These are phyloP conservation scores for Fusarium sp. DNA, from an alignment of 2,329 filamentous ascomycete species.

Conservation along the genomic window DNA sequence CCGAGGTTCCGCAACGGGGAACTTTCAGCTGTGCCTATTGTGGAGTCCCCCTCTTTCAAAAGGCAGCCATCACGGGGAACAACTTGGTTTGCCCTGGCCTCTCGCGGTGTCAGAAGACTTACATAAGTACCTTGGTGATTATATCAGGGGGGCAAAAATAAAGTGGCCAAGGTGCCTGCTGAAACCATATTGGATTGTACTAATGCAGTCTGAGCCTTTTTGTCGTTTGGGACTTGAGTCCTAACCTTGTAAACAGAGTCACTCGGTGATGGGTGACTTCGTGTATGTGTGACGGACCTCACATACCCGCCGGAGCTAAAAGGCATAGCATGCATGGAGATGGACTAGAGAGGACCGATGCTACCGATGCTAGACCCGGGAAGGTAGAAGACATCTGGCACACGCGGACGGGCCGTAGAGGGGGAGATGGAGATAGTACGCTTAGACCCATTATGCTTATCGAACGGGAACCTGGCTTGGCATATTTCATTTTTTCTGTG, in stretches of 20 bases:
- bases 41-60: neutral
- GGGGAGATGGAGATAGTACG: conserved; percentile 22
- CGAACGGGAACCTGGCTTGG: neutral
- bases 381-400: conserved; percentile 28
- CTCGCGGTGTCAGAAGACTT: neutral
- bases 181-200: neutral
- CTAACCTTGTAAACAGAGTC: conserved; percentile 1
- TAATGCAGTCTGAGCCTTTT: neutral
- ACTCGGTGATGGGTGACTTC: conserved; percentile 1
- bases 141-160: neutral
- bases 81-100: neutral
- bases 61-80: conserved; percentile 9
- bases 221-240: neutral
- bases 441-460: conserved; percentile 27
- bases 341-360: conserved; percentile 32
- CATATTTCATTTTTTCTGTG: neutral
- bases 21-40: neutral
- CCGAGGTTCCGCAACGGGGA: neutral
- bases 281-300: conserved; percentile 36
- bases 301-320: conserved; percentile 45
- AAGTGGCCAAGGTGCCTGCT: neutral
- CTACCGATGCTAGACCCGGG: conserved; percentile 29
- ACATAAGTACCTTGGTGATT: neutral
- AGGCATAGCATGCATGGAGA: conserved; percentile 39
- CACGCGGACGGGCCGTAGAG: conserved; percentile 42